Conservation (phyloP, 371 early-diverging fungal species). For the Chytridium lagenaria region DNA sequence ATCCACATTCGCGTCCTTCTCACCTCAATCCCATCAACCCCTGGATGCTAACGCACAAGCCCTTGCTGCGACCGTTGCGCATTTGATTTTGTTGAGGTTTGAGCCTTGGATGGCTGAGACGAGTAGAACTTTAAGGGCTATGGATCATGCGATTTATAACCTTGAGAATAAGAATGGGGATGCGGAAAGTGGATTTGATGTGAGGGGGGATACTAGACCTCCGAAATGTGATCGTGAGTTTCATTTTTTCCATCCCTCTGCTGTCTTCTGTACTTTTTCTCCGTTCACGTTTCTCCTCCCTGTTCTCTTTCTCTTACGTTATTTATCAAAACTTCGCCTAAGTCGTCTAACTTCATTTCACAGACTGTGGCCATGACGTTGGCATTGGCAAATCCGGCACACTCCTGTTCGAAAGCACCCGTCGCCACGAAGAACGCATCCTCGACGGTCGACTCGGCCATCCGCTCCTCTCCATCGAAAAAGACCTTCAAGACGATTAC, state of each 20-base stretch:
- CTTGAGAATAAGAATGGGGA: neutral
- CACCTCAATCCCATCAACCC: neutral
- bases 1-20: too few relatives aligned
- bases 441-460: neutral
- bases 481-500: neutral
- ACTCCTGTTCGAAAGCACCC: neutral
- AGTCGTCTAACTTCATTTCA: too few relatives aligned
- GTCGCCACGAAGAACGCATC: neutral
- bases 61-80: constrained; percentile 15
- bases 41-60: neutral
- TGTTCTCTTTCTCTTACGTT: too few relatives aligned
- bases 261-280: neutral
- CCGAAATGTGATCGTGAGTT: neutral
- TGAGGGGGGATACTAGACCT: neutral
- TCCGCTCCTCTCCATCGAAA: neutral
- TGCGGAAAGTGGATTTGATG: neutral
- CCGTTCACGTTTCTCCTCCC: too few relatives aligned
- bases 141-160: constrained; percentile 1
- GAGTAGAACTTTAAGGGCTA: neutral
- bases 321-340: too few relatives aligned
- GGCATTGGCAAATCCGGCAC: neutral
- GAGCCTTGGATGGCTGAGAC: constrained; percentile 29
- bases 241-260: neutral
- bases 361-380: constrained; percentile 9
- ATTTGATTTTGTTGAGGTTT: constrained; percentile 15